Evolutionary conservation across 345 rosid genomes (phyloP), one percentile per base, ranked within the genome.

Genomic region (Draba incana): DNA sequence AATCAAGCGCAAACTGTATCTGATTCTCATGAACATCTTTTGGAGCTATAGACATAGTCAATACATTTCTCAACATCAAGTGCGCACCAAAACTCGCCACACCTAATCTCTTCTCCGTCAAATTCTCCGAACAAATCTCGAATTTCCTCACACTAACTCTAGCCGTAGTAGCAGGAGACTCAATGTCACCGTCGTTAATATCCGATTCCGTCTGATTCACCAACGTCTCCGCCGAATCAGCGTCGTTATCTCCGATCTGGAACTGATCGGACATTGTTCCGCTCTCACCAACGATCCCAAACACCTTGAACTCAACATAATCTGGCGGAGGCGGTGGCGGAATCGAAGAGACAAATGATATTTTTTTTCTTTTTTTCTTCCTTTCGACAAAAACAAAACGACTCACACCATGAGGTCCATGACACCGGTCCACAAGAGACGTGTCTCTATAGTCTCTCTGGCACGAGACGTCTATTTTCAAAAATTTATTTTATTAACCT

Each of bases 11-110:
- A 83, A 94, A 94, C 72, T 94, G 99, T 73, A 94, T 94, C 79
- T 94, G 99, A 66, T 94, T 94, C 75, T 94, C 98, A 37, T 94
- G 98, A 64, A 94, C 98, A 81, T 94, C 99, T 78, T 94, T 94
- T n/a, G 96, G 99, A 76, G 99, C 99, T 46, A 94, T 31, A 31
- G 99, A 92, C 96, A 89, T 61, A 43, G 96, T 85, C 74, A 92
- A 10, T 23, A 85, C 99, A 81, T 92, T 79, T 47, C 86, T 78
- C 27, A 89, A 83, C 35, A 94, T 68, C 72, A 92, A 79, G 75
- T 94, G 92, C 52, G 99, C 99, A 71, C 99, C 98, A 80, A 94
- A 94, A 85, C 99, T 94, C 45, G 99, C 98, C 74, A 91, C 98
- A 39, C 99, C 98, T 83, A 78, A 80, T 94, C 98, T 20, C 20